phyloP scores from a whole-genome alignment of 2,329 filamentous ascomycete species.

The Apiospora sp. region DNA sequence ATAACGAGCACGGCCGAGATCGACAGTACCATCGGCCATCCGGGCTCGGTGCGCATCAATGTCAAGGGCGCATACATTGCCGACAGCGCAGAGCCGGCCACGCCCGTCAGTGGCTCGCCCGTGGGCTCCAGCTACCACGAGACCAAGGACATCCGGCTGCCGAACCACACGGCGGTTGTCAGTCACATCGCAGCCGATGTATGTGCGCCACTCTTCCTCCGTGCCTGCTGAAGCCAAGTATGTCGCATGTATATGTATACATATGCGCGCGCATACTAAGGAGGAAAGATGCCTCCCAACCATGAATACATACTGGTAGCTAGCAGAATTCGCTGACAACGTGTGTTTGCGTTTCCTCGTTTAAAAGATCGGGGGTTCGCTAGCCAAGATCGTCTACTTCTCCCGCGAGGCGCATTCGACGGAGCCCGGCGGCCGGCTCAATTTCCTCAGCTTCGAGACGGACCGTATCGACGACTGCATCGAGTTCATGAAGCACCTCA shows the following conservation, averaged over 20 bases:
- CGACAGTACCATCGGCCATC: slow-evolving; percentile 67
- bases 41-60: slow-evolving; percentile 88
- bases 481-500: slow-evolving; percentile 86
- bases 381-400: slow-evolving; percentile 98
- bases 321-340: slow-evolving; percentile 22
- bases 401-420: slow-evolving; percentile 83
- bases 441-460: slow-evolving; percentile 96
- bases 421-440: slow-evolving; percentile 86
- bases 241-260: too few species aligned
- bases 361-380: slow-evolving; percentile 86
- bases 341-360: slow-evolving; percentile 3
- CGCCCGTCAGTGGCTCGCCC: slow-evolving; percentile 57
- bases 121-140: slow-evolving; percentile 60
- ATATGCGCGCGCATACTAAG: not conserved
- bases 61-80: slow-evolving; percentile 97
- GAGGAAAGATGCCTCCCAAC: not conserved
- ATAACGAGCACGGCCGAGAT: slow-evolving; percentile 64
- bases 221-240: not conserved
- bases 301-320: not conserved
- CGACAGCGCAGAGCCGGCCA: slow-evolving; percentile 73
- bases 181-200: slow-evolving; percentile 98
- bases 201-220: slow-evolving; percentile 49
- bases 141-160: slow-evolving; percentile 92
- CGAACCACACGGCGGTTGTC: slow-evolving; percentile 93
- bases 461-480: slow-evolving; percentile 93